A percentile compares a stretch with the other conserved stretches of the same genome.
Conservation (phyloP, 2,329 filamentous ascomycete species). For the Colletotrichum scovillei region DNA sequence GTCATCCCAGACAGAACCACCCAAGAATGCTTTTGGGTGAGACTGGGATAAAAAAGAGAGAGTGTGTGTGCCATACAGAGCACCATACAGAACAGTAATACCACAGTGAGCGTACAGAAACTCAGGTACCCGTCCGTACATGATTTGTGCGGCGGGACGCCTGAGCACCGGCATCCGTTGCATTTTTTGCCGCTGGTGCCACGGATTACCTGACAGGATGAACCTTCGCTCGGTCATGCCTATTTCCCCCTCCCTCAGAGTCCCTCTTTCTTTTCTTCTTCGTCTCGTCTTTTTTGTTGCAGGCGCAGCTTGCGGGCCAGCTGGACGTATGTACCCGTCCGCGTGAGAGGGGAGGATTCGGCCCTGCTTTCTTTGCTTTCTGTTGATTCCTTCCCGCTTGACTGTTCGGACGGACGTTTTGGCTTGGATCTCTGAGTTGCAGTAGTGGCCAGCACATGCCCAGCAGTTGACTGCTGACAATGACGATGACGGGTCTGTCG, state of each 20-base stretch:
- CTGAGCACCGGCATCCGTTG: conserved; percentile 29
- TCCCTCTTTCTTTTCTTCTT: background rate
- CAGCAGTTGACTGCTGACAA: background rate
- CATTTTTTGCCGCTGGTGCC: conserved; percentile 15
- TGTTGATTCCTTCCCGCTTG: conserved; percentile 24
- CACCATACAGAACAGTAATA: background rate
- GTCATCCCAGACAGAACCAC: background rate
- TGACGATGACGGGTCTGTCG: background rate
- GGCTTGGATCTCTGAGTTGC: background rate
- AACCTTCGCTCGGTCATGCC: conserved; percentile 27
- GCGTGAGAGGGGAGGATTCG: background rate
- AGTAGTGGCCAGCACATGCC: background rate
- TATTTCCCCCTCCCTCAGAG: background rate
- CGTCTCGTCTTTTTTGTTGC: background rate
- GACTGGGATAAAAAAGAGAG: background rate
- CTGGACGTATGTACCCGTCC: conserved; percentile 4
- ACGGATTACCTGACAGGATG: conserved; percentile 27
- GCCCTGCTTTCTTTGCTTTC: background rate
- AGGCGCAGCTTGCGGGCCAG: conserved; percentile 2
- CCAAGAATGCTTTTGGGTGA: conserved; percentile 12
- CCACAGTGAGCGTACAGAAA: background rate
- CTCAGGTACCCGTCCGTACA: conserved; percentile 15
- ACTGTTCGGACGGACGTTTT: conserved; percentile 25
- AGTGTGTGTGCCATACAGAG: background rate
- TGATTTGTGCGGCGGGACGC: conserved; percentile 3